phyloP scores from a whole-genome alignment of 148 eudicot genomes.

The Rhododendron williamsianum region DNA sequence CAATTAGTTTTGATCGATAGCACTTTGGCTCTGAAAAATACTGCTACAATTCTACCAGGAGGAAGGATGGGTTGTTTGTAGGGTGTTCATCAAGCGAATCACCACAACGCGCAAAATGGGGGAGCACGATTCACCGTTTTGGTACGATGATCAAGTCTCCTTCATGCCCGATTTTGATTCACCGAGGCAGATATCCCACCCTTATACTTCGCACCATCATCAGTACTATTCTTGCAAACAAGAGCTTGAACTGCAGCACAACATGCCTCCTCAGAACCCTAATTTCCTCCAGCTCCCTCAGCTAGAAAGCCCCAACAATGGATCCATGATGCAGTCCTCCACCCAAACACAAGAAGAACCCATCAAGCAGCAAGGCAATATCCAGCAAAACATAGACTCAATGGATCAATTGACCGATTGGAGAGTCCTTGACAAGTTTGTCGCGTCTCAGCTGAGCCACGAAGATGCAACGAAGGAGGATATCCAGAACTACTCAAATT shows the following conservation, averaged over 20 bases:
- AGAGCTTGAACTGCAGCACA: constrained; percentile 53
- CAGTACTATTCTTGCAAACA: constrained; percentile 43
- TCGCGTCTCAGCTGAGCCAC: constrained; percentile 77
- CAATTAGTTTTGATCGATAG: neutral
- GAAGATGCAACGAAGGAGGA: constrained; percentile 35
- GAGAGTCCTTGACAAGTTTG: constrained; percentile 77
- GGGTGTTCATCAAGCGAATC: constrained; percentile 77
- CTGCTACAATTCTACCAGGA: constrained; percentile 38
- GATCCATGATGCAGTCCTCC: constrained; percentile 20
- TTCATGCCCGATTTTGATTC: constrained; percentile 66
- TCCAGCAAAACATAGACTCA: constrained; percentile 23
- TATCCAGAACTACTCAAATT: constrained; percentile 21
- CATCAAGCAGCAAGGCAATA: constrained; percentile 1
- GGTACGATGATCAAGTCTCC: constrained; percentile 75
- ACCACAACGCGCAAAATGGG: constrained; percentile 42
- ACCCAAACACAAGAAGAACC: constrained; percentile 24
- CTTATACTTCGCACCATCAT: constrained; percentile 32
- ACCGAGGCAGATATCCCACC: constrained; percentile 41
- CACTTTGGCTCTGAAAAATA: neutral
- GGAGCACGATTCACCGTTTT: constrained; percentile 47
- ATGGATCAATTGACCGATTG: constrained; percentile 68
- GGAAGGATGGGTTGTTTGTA: constrained; percentile 92
- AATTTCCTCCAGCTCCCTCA: constrained; percentile 59
- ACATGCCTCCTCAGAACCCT: constrained; percentile 37
- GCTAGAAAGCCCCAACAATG: constrained; percentile 50